A percentile compares a stretch with the other conserved stretches of the same genome.
phyloP scores from a whole-genome alignment of 2,329 filamentous ascomycete species.

The Dothideomycetes sp. region DNA sequence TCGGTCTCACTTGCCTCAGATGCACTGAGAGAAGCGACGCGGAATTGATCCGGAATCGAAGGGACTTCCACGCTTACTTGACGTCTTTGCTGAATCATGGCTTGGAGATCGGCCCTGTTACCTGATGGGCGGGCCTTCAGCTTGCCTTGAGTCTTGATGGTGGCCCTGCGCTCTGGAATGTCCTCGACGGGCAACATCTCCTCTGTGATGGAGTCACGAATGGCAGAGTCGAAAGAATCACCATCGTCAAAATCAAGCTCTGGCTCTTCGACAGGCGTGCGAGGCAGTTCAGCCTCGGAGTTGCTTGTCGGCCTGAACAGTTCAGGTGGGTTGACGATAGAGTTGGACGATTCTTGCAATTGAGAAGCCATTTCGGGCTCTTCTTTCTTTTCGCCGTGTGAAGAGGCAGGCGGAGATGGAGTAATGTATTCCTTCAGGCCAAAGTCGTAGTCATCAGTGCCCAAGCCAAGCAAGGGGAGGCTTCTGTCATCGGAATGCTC shows the following conservation, averaged over 20 bases:
- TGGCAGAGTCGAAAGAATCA: conserved; percentile 6
- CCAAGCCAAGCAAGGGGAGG: conserved; percentile 38
- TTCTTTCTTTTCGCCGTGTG: not conserved
- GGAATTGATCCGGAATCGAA: conserved; percentile 19
- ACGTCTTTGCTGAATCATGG: conserved; percentile 71
- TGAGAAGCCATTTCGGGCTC: not conserved
- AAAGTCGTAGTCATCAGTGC: conserved; percentile 41
- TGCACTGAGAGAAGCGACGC: conserved; percentile 11
- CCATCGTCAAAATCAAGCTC: not conserved
- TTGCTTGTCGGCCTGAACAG: not conserved
- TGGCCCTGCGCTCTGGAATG: conserved; percentile 74
- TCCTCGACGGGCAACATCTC: conserved; percentile 23
- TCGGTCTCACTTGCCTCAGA: conserved; percentile 2
- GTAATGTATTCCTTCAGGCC: conserved; percentile 45
- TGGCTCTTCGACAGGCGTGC: conserved; percentile 19
- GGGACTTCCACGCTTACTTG: conserved; percentile 64
- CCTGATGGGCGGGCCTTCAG: conserved; percentile 83
- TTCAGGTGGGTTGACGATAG: conserved; percentile 3
- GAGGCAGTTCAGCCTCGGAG: conserved; percentile 17
- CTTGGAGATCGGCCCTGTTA: conserved; percentile 69
- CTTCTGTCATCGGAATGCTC: no score
- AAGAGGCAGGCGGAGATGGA: conserved; percentile 6
- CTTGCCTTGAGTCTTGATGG: conserved; percentile 75
- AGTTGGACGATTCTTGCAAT: not conserved
- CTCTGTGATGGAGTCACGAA: conserved; percentile 11